Percentiles rank a stretch among this genome's conserved stretches.
phyloP scores from a whole-genome alignment of 2,329 filamentous ascomycete species.

The Colletotrichum sublineola region DNA sequence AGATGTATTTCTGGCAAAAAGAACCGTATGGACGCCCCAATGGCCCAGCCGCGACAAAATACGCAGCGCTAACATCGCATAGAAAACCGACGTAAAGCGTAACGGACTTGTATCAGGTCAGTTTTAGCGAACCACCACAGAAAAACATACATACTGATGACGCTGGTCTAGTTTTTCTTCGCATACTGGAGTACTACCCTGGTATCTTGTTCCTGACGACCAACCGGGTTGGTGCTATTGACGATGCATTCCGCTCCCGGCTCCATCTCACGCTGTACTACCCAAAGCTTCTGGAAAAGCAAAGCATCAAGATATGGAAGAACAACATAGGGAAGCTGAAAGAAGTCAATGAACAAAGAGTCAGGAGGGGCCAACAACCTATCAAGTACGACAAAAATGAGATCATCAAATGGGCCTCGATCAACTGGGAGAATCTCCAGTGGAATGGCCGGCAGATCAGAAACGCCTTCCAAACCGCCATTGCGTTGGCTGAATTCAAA shows the following conservation, averaged over 20 bases:
- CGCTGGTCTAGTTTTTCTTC: slow-evolving; percentile 54
- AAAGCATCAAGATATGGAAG: slow-evolving; percentile 42
- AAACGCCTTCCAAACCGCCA: slow-evolving; percentile 60
- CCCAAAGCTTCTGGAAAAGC: slow-evolving; percentile 42
- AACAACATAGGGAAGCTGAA: slow-evolving; percentile 16
- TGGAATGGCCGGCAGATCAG: slow-evolving; percentile 61
- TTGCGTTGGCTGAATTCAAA: slow-evolving; percentile 59
- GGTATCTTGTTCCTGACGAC: slow-evolving; percentile 65
- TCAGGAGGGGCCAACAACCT: background rate
- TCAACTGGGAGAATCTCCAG: slow-evolving; percentile 33
- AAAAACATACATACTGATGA: background rate
- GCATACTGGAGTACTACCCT: slow-evolving; percentile 64
- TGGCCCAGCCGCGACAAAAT: background rate
- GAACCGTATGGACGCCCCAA: background rate
- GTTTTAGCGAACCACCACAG: background rate
- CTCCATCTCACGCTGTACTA: slow-evolving; percentile 55
- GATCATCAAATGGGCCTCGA: slow-evolving; percentile 20
- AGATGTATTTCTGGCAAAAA: slow-evolving; percentile 45
- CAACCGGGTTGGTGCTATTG: slow-evolving; percentile 54
- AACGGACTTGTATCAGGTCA: slow-evolving; percentile 23
- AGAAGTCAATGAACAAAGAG: slow-evolving; percentile 11
- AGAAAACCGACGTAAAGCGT: slow-evolving; percentile 19
- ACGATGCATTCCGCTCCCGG: slow-evolving; percentile 57
- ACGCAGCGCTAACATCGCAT: background rate
- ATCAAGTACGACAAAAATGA: slow-evolving; percentile 10